These are phyloP conservation scores for Coniferiporia sulphurascens DNA, from an alignment of 1,284 basidiomycete species.

Conservation along the genomic window DNA sequence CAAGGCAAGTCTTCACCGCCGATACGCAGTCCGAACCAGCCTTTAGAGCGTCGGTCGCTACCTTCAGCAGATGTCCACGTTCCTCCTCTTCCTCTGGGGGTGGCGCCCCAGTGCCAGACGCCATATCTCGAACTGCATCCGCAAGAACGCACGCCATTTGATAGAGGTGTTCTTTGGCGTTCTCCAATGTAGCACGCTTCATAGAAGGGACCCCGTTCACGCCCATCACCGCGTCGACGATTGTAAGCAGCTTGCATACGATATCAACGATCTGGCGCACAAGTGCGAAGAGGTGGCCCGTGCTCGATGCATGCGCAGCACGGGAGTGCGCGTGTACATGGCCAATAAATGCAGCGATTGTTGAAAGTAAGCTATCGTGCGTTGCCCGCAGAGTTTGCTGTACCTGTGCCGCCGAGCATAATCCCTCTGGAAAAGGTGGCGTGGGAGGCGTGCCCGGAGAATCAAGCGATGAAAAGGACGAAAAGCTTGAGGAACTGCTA, in stretches of 20 bases:
- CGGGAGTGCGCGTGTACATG: constrained; percentile 93
- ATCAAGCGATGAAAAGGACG: constrained; percentile 54
- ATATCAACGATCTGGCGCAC: constrained; percentile 91
- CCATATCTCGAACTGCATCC: constrained; percentile 73
- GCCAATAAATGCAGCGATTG: constrained; percentile 95
- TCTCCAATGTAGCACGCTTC: constrained; percentile 55
- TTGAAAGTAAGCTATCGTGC: constrained; percentile 87
- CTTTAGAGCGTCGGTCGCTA: constrained; percentile 83
- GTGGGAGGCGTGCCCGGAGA: constrained; percentile 40
- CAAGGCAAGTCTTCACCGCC: constrained; percentile 75
- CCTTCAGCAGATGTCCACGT: constrained; percentile 70
- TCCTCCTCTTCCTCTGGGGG: constrained; percentile 73
- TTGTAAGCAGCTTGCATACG: constrained; percentile 86
- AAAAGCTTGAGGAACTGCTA: constrained; percentile 64
- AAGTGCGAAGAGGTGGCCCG: constrained; percentile 90
- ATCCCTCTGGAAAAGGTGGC: constrained; percentile 63
- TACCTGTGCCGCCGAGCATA: constrained; percentile 59
- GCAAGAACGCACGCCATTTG: constrained; percentile 83
- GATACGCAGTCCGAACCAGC: constrained; percentile 86
- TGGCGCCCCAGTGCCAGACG: constrained; percentile 46
- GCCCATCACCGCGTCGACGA: constrained; percentile 84
- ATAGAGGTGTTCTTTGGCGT: constrained; percentile 81
- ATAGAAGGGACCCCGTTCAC: constrained; percentile 57
- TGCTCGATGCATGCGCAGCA: constrained; percentile 84
- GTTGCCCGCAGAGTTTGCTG: constrained; percentile 68